phyloP scores from a whole-genome alignment of 192 early-diverging fungal species.

The Coemansia sp. region DNA sequence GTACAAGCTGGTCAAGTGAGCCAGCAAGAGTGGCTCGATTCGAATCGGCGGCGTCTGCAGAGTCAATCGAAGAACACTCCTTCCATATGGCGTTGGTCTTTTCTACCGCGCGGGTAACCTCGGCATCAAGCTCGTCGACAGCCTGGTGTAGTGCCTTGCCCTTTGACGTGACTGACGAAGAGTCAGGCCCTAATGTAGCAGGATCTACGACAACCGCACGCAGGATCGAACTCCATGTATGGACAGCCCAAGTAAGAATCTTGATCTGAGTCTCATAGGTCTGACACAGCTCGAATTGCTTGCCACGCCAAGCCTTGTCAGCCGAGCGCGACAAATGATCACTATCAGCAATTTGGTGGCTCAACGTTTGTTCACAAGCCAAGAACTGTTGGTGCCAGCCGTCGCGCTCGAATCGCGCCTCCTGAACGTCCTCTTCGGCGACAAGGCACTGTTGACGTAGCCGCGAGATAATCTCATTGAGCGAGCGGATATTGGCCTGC shows the following conservation, averaged over 20 bases:
- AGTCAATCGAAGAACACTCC: not conserved
- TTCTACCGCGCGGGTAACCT: slow-evolving; percentile 21
- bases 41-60: not conserved
- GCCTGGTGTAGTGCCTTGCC: slow-evolving; percentile 14
- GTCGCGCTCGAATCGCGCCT: slow-evolving; percentile 35
- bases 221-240: slow-evolving; percentile 29
- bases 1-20: slow-evolving; percentile 19
- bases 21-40: slow-evolving; percentile 18
- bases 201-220: slow-evolving; percentile 3
- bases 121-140: slow-evolving; percentile 26
- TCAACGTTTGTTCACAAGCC: slow-evolving; percentile 17
- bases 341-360: slow-evolving; percentile 24
- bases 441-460: slow-evolving; percentile 29
- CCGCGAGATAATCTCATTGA: slow-evolving; percentile 18
- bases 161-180: not conserved
- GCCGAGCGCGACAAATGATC: slow-evolving; percentile 11
- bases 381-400: slow-evolving; percentile 36
- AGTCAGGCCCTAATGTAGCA: not conserved
- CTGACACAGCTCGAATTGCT: slow-evolving; percentile 22
- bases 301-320: slow-evolving; percentile 17
- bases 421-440: slow-evolving; percentile 22
- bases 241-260: slow-evolving; percentile 26
- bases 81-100: slow-evolving; percentile 9
- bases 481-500: slow-evolving; percentile 21
- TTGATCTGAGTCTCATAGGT: slow-evolving; percentile 32